Evolutionary conservation across 345 rosid genomes (phyloP).

Genomic region (Hibiscus tridactylites): DNA sequence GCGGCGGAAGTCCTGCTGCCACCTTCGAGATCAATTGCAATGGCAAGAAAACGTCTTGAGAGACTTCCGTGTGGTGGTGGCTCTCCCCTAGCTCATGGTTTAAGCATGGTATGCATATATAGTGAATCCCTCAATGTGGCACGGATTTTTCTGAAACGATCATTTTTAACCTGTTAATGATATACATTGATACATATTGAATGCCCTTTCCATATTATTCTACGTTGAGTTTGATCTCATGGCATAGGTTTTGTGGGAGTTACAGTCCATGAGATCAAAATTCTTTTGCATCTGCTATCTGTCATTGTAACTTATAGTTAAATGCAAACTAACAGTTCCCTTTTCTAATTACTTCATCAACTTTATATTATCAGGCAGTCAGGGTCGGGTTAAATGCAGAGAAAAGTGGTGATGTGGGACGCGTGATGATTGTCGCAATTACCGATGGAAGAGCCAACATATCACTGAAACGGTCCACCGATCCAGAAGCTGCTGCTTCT

Average conservation of each 20-base stretch:
- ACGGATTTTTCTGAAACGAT: not conserved
- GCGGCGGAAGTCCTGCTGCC: slow-evolving; percentile 92
- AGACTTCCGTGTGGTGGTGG: slow-evolving; percentile 99
- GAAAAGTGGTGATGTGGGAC: slow-evolving; percentile 96
- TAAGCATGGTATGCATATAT: slow-evolving; percentile 63
- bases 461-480: slow-evolving; percentile 79
- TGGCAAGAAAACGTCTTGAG: slow-evolving; percentile 97
- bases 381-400: slow-evolving; percentile 96
- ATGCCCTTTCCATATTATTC: too few species aligned
- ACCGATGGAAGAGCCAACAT: slow-evolving; percentile 96
- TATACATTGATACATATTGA: too few species aligned
- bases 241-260: too few species aligned
- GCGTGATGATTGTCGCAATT: slow-evolving; percentile 87
- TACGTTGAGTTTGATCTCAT: not conserved
- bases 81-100: slow-evolving; percentile 96
- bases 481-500: slow-evolving; percentile 61
- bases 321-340: not conserved
- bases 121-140: not conserved
- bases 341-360: slow-evolving; percentile 5
- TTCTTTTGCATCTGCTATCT: too few species aligned
- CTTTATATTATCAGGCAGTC: slow-evolving; percentile 46
- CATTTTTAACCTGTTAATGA: too few species aligned
- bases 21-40: slow-evolving; percentile 91
- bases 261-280: too few species aligned
- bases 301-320: too few species aligned